Percentiles rank a stretch among this genome's conserved stretches.
These are phyloP conservation scores for Diaporthe vaccinii DNA, from an alignment of 2,329 filamentous ascomycete genomes.

Conservation along the genomic window DNA sequence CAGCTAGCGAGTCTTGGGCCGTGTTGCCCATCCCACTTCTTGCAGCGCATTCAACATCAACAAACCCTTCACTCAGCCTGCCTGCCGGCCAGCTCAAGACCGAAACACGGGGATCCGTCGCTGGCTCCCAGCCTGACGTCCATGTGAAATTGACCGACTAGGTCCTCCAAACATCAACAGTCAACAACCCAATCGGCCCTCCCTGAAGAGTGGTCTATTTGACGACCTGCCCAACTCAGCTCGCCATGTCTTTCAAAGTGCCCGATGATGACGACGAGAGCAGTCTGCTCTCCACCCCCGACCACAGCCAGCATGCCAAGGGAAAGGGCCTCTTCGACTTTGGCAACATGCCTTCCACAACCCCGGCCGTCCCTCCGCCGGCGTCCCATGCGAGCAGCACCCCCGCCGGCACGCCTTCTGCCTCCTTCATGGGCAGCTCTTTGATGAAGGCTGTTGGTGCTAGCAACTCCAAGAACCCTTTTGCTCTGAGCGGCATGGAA, in stretches of 20 bases:
- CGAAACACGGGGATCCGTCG: neutral
- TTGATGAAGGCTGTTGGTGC: constrained; percentile 56
- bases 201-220: neutral
- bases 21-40: constrained; percentile 20
- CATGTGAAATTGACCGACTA: neutral
- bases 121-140: neutral
- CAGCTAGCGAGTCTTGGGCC: constrained; percentile 5
- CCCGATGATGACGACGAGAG: constrained; percentile 53
- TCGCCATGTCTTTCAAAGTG: constrained; percentile 52
- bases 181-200: neutral
- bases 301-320: constrained; percentile 52
- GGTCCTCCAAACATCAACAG: neutral
- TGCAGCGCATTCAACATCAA: constrained; percentile 9
- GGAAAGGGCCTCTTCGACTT: constrained; percentile 56
- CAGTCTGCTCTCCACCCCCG: constrained; percentile 64
- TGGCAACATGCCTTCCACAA: constrained; percentile 64
- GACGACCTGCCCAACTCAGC: constrained; percentile 15
- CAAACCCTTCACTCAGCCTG: neutral
- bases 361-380: constrained; percentile 65
- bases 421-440: constrained; percentile 68
- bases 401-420: constrained; percentile 68
- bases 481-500: constrained; percentile 35
- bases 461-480: constrained; percentile 38
- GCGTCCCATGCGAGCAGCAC: constrained; percentile 69
- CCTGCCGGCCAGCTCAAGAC: neutral